Evolutionary conservation across 257 asterid species (phyloP), one percentile per base, ranked within the genome.

Genomic region (Nicotiana knightiana): DNA sequence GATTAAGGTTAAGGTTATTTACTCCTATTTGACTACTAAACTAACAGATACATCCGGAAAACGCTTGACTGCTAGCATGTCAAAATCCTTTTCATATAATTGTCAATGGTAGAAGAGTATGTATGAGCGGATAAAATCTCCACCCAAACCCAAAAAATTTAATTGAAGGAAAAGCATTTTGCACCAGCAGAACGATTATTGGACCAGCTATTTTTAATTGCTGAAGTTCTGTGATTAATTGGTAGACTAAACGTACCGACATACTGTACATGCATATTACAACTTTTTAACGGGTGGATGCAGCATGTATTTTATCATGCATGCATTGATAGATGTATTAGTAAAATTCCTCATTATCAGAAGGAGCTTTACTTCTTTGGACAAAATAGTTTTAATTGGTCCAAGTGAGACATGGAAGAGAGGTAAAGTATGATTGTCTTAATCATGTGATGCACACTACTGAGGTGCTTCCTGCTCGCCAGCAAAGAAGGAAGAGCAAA

Each of bases 391-490:
- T 46, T 11, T 24, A 26, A 0, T 71, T 21, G 63, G 61, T 71
- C 61, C 39, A 48, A 48, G 79, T 73, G 62, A 48, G 43, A 37
- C 62, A 26, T 48, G 79, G 21, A 73, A 73, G 16, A 10, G 51
- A 46, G 59, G 59, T 73, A 73, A 21, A 73, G 9, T 26, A 26
- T 73, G 61, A 46, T 18, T 24, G 24, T 13, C 79, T 73, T 73
- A 26, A 48, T 48, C 61, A 24, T 24, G 61, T 58, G 21, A 7
- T 10, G 48, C 13, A 1, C 79, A 1, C 24, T 46, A 43, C 37
- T 71, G 18, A 71, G 43, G 55, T 59, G 71, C 71, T 35, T 79
- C 21, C 82, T 79, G 58, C 73, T 77, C 66, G 68, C 46, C 5
- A 63, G 35, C 11, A 79, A 62, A 43, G 62, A 43, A 24, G 26